Evolutionary conservation across 2,329 filamentous ascomycete genomes (phyloP).

Genomic region (Colletotrichum simmondsii): DNA sequence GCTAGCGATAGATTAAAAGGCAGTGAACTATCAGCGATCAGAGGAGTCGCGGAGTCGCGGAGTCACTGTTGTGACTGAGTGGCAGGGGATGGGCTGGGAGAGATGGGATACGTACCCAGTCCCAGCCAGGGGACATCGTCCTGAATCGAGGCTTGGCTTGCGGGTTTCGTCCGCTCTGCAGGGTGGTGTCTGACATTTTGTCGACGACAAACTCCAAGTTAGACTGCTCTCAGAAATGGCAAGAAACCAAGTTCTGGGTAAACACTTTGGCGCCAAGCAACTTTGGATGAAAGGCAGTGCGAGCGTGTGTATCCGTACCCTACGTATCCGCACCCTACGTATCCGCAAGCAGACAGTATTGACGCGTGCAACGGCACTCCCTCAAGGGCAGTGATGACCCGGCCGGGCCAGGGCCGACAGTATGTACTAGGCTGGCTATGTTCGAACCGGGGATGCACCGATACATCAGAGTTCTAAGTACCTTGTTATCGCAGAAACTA

Average conservation of each 20-base stretch:
- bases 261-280: not conserved
- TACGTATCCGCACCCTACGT: not conserved
- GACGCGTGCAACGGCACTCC: not conserved
- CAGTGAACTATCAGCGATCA: not conserved
- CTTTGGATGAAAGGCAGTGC: too few species aligned
- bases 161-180: conserved; percentile 4
- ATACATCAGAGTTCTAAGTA: conserved; percentile 1
- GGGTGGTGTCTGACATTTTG: not conserved
- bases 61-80: not conserved
- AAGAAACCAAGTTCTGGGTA: not conserved
- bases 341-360: not conserved
- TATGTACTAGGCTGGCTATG: not conserved
- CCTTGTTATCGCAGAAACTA: too few species aligned
- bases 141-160: not conserved
- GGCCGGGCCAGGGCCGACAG: conserved; percentile 18
- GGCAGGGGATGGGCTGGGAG: not conserved
- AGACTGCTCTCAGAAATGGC: not conserved
- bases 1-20: conserved; percentile 19
- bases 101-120: not conserved
- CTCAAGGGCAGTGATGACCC: not conserved
- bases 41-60: not conserved
- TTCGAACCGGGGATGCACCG: conserved; percentile 19
- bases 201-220: not conserved
- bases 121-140: not conserved
- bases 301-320: not conserved